These are phyloP conservation scores for Citrullus colocynthis DNA, from an alignment of 306 rosid species.

Conservation along the genomic window DNA sequence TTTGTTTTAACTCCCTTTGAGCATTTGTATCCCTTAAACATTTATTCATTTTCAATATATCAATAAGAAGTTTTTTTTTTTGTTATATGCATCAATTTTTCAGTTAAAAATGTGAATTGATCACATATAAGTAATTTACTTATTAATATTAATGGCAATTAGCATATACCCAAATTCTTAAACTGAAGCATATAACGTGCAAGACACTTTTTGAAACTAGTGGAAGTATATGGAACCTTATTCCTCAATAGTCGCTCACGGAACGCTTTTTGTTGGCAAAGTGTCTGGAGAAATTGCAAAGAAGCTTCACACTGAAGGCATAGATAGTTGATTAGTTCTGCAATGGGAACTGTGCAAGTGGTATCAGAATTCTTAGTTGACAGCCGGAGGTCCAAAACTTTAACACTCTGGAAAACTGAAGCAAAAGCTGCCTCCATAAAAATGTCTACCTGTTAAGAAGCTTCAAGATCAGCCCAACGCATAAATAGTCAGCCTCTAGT, in stretches of 20 bases:
- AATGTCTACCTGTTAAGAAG: slow-evolving; percentile 61
- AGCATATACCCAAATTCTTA: neutral
- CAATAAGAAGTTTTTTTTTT: too few relatives aligned
- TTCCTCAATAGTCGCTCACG: slow-evolving; percentile 75
- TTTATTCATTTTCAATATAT: too few relatives aligned
- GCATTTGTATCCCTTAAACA: too few relatives aligned
- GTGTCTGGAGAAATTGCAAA: slow-evolving; percentile 73
- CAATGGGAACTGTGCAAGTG: slow-evolving; percentile 24
- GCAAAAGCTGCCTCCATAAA: slow-evolving; percentile 95
- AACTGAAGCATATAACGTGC: neutral
- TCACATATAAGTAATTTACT: neutral
- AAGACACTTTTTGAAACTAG: neutral
- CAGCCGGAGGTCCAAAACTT: slow-evolving; percentile 46
- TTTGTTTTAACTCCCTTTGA: too few relatives aligned
- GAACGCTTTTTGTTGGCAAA: slow-evolving; percentile 76
- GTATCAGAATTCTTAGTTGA: slow-evolving; percentile 27
- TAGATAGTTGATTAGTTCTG: slow-evolving; percentile 55
- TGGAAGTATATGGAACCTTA: slow-evolving; percentile 41
- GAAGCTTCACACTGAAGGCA: slow-evolving; percentile 96
- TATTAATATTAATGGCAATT: neutral
- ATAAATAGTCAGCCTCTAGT: neutral
- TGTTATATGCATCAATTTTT: too few relatives aligned
- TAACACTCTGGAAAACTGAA: slow-evolving; percentile 53
- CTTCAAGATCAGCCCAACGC: slow-evolving; percentile 19
- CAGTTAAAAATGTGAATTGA: neutral